These are phyloP conservation scores for Parasitella parasitica DNA, from an alignment of 371 early-diverging fungal species.

Conservation along the genomic window DNA sequence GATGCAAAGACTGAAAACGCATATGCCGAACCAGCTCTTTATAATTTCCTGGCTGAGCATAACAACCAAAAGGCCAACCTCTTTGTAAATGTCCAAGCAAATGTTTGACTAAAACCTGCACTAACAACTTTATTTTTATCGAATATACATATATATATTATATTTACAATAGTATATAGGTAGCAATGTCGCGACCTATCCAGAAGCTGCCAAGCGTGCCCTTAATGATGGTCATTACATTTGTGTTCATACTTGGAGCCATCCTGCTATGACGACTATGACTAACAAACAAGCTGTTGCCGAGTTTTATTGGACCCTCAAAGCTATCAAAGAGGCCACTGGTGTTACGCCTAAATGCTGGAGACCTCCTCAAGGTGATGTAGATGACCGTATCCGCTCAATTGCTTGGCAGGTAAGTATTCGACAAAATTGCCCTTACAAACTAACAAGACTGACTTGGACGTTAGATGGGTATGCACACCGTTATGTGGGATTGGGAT, in stretches of 20 bases:
- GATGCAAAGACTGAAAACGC: conserved; percentile 15
- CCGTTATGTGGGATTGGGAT: conserved; percentile 41
- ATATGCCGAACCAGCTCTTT: conserved; percentile 42
- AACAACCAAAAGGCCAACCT: conserved; percentile 20
- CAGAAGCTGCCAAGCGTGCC: conserved; percentile 44
- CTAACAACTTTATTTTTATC: too few species aligned
- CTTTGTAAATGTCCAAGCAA: conserved; percentile 16
- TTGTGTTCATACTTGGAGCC: conserved; percentile 58
- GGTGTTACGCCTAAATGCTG: conserved; percentile 53
- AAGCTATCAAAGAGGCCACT: conserved; percentile 50
- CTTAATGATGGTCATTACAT: conserved; percentile 44
- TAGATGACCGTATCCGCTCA: conserved; percentile 51
- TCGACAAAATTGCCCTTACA: too few species aligned
- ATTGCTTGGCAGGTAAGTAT: conserved; percentile 50
- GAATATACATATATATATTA: too few species aligned
- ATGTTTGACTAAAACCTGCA: not conserved
- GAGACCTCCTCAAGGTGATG: conserved; percentile 56
- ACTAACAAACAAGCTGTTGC: conserved; percentile 53
- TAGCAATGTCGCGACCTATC: conserved; percentile 37
- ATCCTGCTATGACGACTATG: conserved; percentile 51
- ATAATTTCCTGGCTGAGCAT: conserved; percentile 35
- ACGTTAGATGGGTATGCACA: conserved; percentile 43
- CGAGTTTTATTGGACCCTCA: conserved; percentile 51
- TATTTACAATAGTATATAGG: conserved; percentile 39
- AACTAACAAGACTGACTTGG: too few species aligned